Base-by-base conservation (phyloP, 108 stramenopile species). In the Heterococcus sp. region DNA sequence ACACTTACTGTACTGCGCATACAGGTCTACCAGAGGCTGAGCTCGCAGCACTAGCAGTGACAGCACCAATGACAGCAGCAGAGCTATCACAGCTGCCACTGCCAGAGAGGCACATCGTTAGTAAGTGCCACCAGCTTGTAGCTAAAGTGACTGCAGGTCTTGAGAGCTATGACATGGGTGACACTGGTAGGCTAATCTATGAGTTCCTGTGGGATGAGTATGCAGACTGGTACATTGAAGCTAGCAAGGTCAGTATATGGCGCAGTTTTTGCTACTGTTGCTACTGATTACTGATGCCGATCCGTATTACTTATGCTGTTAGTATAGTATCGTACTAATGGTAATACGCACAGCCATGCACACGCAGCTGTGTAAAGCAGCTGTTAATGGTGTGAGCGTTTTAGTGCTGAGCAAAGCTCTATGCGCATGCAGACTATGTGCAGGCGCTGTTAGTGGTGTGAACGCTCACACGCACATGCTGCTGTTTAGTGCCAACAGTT, bases 181-280 rank as follows among this genome's bases (percentile, higher is more conserved):
- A 86, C 30, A 73, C 75, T 14, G 87, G 86, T 2, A 38, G 36
- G 2, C 35, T 75, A n/a, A 63, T 83, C 30, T 86, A 96, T 80
- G 93, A 95, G 82, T 99, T 97, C 80, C 78, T 97, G 39, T 96
- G 94, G 94, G 94, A 96, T 87, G 94, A 97, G 79, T 94, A 91
- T 73, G 96, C 96, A 29, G 98, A 97, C 82, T 97, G 96, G 95
- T 78, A 78, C 69, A 78, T 78, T 32, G 76, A 78, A 68, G 76
- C 76, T 8, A 78, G 76, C 76, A 78, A 78, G 76, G 69, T 68
- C n/a, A 40, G 76, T 1, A 38, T 58, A 21, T 21, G 46, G 69
- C 76, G 76, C 68, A 27, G 31, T 5, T 39, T 76, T 76, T 33
- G 75, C 75, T n/a, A 32, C 75, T 4, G 75, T n/a, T 1, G 75